Evolutionary conservation across 176 grass and related monocot genomes (phyloP), one percentile per base, ranked within the genome.

Genomic region (Alopecurus myosuroides): DNA sequence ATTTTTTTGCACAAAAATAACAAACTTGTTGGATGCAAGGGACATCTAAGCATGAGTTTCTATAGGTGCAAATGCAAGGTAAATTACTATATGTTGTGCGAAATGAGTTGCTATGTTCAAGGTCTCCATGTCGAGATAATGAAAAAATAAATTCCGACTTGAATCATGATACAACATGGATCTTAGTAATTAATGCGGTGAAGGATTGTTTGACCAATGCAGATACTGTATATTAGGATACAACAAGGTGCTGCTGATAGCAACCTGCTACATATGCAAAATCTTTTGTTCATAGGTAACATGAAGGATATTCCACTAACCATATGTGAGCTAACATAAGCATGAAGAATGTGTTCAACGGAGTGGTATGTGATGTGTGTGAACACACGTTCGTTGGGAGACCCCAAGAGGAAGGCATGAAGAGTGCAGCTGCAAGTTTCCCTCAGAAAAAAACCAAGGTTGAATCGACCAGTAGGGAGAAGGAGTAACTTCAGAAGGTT

Each of bases 31-130:
- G 50, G 48, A 85, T 80, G 11, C 42, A 3, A 25, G 46, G 46
- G 39, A 56, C 29, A 64, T 81, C 11, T 46, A 88, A 85, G 48
- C 5, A 89, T n/a, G 34, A 70, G 34, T 62, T 55, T 84, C 39
- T 31, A 25, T 46, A 52, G 11, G 66, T 76, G 44, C 46, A 44
- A 79, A 62, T 84, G 55, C 31, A 68, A 80, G 37, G 22, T 34
- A 36, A 17, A 37, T 19, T 66, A 58, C 42, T 66, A 78, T 53
- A 34, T 63, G 48, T 30, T 17, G 11, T 58, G 36, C 36, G 30
- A 42, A 20, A 74, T 49, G 26, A 75, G 44, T 65, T 55, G 19
- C 35, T 67, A 66, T 26, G 60, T 7, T 77, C 26, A 11, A 60
- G 17, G 20, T n/a, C 22, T 55, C 51, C 20, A 53, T 55, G 51